Evolutionary conservation across 352 stramenopile species (phyloP), one percentile per base, ranked within the genome.

Genomic region (Globisporangium takayamanum): DNA sequence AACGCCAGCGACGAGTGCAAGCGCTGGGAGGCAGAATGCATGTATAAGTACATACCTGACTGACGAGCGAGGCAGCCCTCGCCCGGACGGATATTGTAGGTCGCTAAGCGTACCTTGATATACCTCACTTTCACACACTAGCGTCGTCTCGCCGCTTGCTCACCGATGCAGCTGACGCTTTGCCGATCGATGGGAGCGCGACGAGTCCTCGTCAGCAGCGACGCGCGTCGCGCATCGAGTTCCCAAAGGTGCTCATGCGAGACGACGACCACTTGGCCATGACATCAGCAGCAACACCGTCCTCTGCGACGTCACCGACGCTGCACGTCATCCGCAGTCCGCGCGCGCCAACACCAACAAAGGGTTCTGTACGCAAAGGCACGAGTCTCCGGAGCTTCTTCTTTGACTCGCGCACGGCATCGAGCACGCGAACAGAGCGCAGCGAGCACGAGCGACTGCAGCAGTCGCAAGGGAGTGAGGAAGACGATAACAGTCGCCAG

Each of bases 181-280:
- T 39, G 4, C 33, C 33, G 33, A 39, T 12, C 33, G 33, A 39
- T 5, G 33, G 33, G 5, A 49, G 26, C 10, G 20, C 16, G 15
- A 11, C 28, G 30, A 37, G 42, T 10, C 20, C 50, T 25, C 6
- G 25, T 12, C 25, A 30, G 2, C 14, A 44, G n/a, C 41, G 48
- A 50, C 26, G 54, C 7, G 46, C 54, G 8, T 52, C 56, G 22
- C 72, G 66, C 12, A 61, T 86, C 41, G 46, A 69, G 10, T 87
- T 88, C 60, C 76, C 78, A 1, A 73, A 74, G 28, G 73, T 86
- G 39, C 60, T 86, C 30, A 52, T 70, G 54, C 61, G 57, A 8
- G 60, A 53, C 39, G 48, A 58, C 36, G 22, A 28, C 15, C 12
- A 28, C 15, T 7, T 22, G 44, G 46, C n/a, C 2, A 20, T 7